Conservation (phyloP, 2,329 filamentous ascomycete species). For the Alternaria postmessia region DNA sequence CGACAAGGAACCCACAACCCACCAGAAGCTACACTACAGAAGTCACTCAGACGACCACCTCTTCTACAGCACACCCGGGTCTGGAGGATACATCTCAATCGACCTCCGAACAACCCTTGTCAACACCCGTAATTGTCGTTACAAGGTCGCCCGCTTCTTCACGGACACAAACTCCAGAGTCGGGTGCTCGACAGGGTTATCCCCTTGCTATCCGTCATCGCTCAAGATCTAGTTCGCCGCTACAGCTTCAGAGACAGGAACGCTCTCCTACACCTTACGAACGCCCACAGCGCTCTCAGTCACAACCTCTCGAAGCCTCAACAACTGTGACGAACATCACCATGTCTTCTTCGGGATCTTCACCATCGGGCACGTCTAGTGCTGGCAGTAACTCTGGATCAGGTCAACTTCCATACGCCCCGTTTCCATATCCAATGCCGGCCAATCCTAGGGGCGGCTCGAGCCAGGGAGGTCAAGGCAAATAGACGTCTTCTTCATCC, state of each 20-base stretch:
- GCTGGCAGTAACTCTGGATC: constrained; percentile 40
- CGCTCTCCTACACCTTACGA: constrained; percentile 25
- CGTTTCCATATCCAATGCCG: constrained; percentile 50
- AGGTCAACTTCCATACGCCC: constrained; percentile 47
- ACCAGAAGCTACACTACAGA: constrained; percentile 16
- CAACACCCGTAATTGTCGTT: constrained; percentile 31
- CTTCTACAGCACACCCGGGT: constrained; percentile 15
- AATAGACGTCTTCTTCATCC: constrained; percentile 24
- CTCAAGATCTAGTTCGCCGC: constrained; percentile 16
- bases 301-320: constrained; percentile 20
- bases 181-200: constrained; percentile 22
- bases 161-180: constrained; percentile 10
- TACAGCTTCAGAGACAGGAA: constrained; percentile 21
- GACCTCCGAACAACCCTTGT: constrained; percentile 26
- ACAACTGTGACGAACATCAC: constrained; percentile 12
- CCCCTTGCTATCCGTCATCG: constrained; percentile 18
- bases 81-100: constrained; percentile 33
- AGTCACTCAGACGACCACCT: constrained; percentile 12
- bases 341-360: constrained; percentile 48
- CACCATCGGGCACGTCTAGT: constrained; percentile 43
- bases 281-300: constrained; percentile 22
- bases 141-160: constrained; percentile 21
- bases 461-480: constrained; percentile 29
- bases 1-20: constrained; percentile 34
- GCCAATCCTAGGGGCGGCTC: constrained; percentile 34